Base-by-base conservation (phyloP, 2,329 filamentous ascomycete species). In the Beauveria asiatica region DNA sequence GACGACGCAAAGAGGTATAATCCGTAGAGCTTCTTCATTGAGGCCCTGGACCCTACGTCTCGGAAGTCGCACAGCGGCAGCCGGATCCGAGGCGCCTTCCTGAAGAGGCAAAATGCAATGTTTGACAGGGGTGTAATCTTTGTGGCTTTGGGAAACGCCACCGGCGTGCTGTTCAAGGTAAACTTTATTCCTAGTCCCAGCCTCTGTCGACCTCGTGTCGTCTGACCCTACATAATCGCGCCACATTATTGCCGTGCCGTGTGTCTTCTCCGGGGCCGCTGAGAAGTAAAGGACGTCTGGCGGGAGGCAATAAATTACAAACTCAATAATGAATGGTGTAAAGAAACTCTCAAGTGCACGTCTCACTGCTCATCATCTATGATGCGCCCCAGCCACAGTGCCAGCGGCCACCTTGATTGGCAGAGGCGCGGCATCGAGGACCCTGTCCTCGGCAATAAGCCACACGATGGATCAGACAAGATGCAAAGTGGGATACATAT, bases 381-480 rank as follows among this genome's bases (percentile, higher is more conserved):
- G 57, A 60, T 46, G 57, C 21, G 42, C 23, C 44, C 57, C 30
- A n/a, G 44, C n/a, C 41, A 13, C 45, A 44, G 17, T 44, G 49
- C 44, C 21, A 45, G 27, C n/a, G 57, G 39, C 48, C 11, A 51
- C 25, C 2, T 17, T 21, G 2, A 52, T 52, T 59, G n/a, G 57
- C 50, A 41, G 41, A 46, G 23, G 57, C 13, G 41, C n/a, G 10
- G 6, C 10, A 19, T 17, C 39, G 16, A 23, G 16, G 48, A 2
- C 41, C 41, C 49, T 21, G 7, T 49, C 30, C 42, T 60, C 30
- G 30, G n/a, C 21, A 49, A 54, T 41, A 49, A 54, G 57, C 30
- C 41, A 21, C 50, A 54, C 41, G 50, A n/a, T n/a, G n/a, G n/a
- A 54, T 55, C 57, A 44, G 49, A 60, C 41, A 11, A 60, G 57